Evolutionary conservation across 345 rosid genomes (phyloP), one percentile per base, ranked within the genome.

Genomic region (Atalantia buxifolia): DNA sequence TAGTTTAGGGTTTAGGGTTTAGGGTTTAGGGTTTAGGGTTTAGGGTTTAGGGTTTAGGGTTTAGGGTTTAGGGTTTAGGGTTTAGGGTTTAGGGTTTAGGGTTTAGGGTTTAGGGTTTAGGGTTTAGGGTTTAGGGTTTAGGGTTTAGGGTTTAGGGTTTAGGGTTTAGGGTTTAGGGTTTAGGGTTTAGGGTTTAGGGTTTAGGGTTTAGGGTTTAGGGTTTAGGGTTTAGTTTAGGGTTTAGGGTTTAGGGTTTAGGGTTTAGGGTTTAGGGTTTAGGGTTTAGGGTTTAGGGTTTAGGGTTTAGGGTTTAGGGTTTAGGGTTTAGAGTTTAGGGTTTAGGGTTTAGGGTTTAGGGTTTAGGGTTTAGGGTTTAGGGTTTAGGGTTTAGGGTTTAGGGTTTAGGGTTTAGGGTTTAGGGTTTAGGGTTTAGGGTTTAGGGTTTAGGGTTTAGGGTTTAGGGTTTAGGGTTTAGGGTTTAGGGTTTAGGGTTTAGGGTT

Each of bases 271-370:
- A 65, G 76, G 78, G 55, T 82, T 75, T 40, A 48, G 82, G 81
- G 66, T 67, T 71, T 30, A 30, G 76, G 81, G 55, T 75, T 53
- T 50, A 21, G 67, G 71, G 63, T 64, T 63, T 57, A 33, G 72
- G 75, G 68, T 72, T 60, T 68, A 69, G 77, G 50, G 67, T 74
- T 59, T 10, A 24, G 77, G 68, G 33, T 74, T 62, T 25, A 72
- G 83, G 76, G 31, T 80, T n/a, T n/a, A n/a, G n/a, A n/a, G n/a
- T 75, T 69, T 57, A 40, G 79, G 82, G 79, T 78, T 82, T 59
- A 72, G 85, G 81, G 81, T 82, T 78, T 72, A 66, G 79, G 82
- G 75, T 70, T 79, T 72, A 40, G 79, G 85, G 59, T 78, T 78
- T 24, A 24, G 79, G 82, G 69, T 78, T 31, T 31, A 31, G 33